phyloP scores from a whole-genome alignment of 805 yeast genomes.

The Teunomyces cretensis region DNA sequence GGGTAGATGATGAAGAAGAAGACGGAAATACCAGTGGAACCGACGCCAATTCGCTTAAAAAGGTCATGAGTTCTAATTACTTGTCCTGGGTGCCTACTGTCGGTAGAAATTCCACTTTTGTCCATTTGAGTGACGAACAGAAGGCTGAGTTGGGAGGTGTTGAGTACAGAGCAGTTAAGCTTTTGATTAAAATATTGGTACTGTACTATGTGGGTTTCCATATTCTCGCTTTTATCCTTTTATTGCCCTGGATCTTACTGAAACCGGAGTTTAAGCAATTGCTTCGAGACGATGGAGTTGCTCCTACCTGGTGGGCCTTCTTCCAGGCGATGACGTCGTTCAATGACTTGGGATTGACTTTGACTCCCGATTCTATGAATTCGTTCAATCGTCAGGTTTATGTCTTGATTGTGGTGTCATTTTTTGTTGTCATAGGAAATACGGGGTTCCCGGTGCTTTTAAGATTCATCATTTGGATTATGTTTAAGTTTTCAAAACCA shows the following conservation, averaged over 20 bases:
- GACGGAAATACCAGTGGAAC: constrained; percentile 13
- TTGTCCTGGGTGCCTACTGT: constrained; percentile 89
- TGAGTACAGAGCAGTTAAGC: constrained; percentile 85
- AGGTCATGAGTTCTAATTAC: constrained; percentile 57
- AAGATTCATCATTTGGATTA: constrained; percentile 78
- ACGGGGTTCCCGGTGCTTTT: constrained; percentile 90
- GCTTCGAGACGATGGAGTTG: constrained; percentile 56
- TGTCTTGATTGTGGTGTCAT: constrained; percentile 58
- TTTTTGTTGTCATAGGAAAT: constrained; percentile 86
- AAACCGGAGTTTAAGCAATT: constrained; percentile 41
- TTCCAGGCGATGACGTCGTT: constrained; percentile 80
- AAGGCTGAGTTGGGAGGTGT: constrained; percentile 97
- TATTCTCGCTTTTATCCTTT: constrained; percentile 48
- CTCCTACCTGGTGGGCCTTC: constrained; percentile 92
- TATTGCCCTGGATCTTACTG: constrained; percentile 56
- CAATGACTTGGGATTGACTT: constrained; percentile 80
- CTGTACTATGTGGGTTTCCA: constrained; percentile 78
- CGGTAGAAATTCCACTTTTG: constrained; percentile 91
- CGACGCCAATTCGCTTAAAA: constrained; percentile 13
- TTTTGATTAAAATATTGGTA: constrained; percentile 64
- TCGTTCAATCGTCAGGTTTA: constrained; percentile 65
- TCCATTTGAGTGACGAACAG: constrained; percentile 75
- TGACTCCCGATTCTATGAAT: constrained; percentile 78
- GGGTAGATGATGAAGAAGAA: constrained; percentile 15
- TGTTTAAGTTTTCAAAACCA: constrained; percentile 66